Evolutionary conservation across 2,329 filamentous ascomycete species (phyloP), one percentile per base, ranked within the genome.

Genomic region (Falciphora oryzae): DNA sequence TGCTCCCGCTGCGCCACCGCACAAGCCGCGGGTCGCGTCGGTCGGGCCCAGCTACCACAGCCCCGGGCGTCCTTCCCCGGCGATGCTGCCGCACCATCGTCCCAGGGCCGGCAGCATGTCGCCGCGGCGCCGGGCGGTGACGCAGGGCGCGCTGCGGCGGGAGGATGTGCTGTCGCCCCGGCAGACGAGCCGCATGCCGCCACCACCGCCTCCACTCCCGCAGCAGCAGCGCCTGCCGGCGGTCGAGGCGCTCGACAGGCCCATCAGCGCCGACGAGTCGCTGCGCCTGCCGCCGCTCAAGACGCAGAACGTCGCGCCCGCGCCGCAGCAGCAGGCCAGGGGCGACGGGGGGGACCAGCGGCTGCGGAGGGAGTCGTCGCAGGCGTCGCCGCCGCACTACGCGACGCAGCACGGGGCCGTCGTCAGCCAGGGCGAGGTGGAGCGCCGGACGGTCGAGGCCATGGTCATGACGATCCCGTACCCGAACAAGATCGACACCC

Each of bases 391-490:
- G 61, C 28, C 29, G 14, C n/a, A 14, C 18, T 64, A 61, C 59
- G 28, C 31, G 44, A 29, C 63, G 10, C 61, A 62, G 27, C 61
- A 35, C 59, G 60, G 16, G 3, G 35, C 22, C 22, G n/a, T 31
- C 14, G 66, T 67, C 64, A 65, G 58, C 29, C 62, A 65, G 25
- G 63, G 69, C 2, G 73, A 75, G 56, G 70, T 68, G 63, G 73
- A 76, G 76, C 68, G 81, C 72, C 73, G 73, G 66, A 83, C 79
- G 61, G 77, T 90, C 28, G 87, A 90, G 70, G 85, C 88, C 10
- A 88, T 90, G 78, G 86, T 93, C 66, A 91, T 91, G 87, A 86
- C 82, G 31, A 90, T 95, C 63, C 84, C 89, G 0, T 89, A 90
- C 70, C 76, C 87, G 59, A 87, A 87, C 68, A 97, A 96, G 75